These are phyloP conservation scores for Trichosporon ovoides DNA, from an alignment of 1,284 basidiomycete genomes.

Conservation along the genomic window DNA sequence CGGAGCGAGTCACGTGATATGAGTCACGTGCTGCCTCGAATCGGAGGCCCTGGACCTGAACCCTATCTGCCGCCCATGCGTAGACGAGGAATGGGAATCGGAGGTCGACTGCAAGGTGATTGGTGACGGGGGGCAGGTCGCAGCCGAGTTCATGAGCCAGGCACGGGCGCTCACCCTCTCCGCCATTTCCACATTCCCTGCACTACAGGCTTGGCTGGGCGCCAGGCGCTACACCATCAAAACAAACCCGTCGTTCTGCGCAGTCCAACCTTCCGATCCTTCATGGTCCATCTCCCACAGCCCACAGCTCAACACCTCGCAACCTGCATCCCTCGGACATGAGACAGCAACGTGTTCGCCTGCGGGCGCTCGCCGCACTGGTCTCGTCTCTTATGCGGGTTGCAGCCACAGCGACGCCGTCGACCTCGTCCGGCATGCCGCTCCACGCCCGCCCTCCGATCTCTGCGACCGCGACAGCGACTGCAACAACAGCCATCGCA, in stretches of 20 bases:
- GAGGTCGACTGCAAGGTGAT: not conserved
- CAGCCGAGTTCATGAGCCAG: not conserved
- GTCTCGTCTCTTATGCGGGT: not conserved
- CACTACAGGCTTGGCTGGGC: not conserved
- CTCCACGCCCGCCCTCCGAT: not conserved
- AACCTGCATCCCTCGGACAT: not conserved
- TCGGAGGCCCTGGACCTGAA: not conserved
- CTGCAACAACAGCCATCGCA: not conserved
- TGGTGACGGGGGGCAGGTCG: too few species aligned
- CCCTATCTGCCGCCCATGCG: not conserved
- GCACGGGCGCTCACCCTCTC: slow-evolving; percentile 1
- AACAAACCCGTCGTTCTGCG: not conserved
- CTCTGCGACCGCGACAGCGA: not conserved
- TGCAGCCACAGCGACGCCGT: not conserved
- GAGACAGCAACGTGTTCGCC: not conserved
- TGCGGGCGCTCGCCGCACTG: not conserved
- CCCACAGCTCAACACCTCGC: not conserved
- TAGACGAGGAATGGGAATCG: not conserved
- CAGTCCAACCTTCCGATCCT: too few species aligned
- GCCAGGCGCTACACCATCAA: not conserved
- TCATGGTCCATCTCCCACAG: too few species aligned
- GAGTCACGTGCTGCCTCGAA: too few species aligned
- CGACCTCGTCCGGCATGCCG: too few species aligned
- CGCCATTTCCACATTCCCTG: slow-evolving; percentile 4
- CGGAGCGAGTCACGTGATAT: not conserved